Percentiles rank a stretch among this genome's conserved stretches.
Conservation (phyloP, 495 filamentous ascomycete genomes). For the Trichocladium uniseriatum region DNA sequence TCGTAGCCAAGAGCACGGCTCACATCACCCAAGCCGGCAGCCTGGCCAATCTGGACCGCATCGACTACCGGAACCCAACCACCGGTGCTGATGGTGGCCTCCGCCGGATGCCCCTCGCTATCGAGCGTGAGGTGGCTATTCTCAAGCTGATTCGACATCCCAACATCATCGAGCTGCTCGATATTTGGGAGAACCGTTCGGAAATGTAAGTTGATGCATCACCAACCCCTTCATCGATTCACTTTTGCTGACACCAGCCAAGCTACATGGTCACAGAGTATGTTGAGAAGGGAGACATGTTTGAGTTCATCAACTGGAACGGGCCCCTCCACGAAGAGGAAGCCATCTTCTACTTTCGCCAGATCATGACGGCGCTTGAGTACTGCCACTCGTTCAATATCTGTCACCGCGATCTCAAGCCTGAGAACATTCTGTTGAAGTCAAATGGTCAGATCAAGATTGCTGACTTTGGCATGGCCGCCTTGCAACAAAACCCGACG, state of each 20-base stretch:
- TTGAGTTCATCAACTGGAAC: constrained; percentile 61
- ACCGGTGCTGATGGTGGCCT: constrained; percentile 37
- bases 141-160: constrained; percentile 93
- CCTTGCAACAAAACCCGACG: constrained; percentile 64
- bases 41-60: constrained; percentile 59
- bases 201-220: constrained; percentile 92
- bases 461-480: constrained; percentile 96
- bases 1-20: constrained; percentile 69
- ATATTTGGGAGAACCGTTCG: constrained; percentile 91
- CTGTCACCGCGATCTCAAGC: constrained; percentile 93
- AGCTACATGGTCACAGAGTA: constrained; percentile 98
- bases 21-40: constrained; percentile 64
- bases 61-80: constrained; percentile 37
- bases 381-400: constrained; percentile 92
- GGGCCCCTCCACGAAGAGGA: constrained; percentile 66
- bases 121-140: constrained; percentile 89
- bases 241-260: constrained; percentile 17
- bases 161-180: constrained; percentile 82
- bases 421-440: constrained; percentile 89
- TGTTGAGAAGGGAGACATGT: constrained; percentile 83
- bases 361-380: constrained; percentile 83
- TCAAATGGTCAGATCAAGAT: constrained; percentile 67
- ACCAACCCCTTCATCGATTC: background rate
- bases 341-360: constrained; percentile 76
- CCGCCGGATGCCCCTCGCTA: constrained; percentile 68